Evolutionary conservation across 805 yeast genomes (phyloP), one percentile per base, ranked within the genome.

Genomic region (Candida manassasensis): DNA sequence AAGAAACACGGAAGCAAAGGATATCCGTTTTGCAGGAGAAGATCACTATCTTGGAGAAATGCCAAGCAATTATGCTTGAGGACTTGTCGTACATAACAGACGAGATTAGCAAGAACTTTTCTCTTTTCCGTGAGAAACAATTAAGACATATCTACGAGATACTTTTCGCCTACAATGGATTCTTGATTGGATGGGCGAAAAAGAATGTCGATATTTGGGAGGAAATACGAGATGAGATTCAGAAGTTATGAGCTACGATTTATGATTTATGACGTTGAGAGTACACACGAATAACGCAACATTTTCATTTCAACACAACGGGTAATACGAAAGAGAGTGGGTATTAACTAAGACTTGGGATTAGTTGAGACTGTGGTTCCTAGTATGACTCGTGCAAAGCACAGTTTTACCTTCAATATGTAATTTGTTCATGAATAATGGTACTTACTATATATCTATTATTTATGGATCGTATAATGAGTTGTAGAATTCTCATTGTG

Each of bases 131-230:
- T 41, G 47, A 46, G 24, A 59, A 66, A 28, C 78, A 75, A 42
- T 67, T 75, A 37, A 68, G 67, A 27, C 73, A 75, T 29, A 66
- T 80, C 34, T 67, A 68, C 41, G 63, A 63, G 32, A 76, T 79
- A 43, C 61, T 80, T 37, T 37, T 58, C 28, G 71, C 76, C 12
- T 81, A 78, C 49, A 69, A 79, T 35, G 57, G 72, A 22, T 73
- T 76, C 36, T 69, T 81, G 22, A 57, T 77, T 19, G 75, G 72
- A 37, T 81, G 87, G 87, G 83, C 84, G 4, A 69, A 67, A 47
- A 77, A 77, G 59, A 80, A 81, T 49, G 56, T 77, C 28, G 84
- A 79, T 44, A 67, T 73, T 24, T 81, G 86, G 85, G 77, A 75
- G 40, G 84, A 77, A 39, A 75, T 80, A n/a, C 69, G 51, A 38